phyloP scores from a whole-genome alignment of 305 asterid genomes.

The Solanum hybrid region DNA sequence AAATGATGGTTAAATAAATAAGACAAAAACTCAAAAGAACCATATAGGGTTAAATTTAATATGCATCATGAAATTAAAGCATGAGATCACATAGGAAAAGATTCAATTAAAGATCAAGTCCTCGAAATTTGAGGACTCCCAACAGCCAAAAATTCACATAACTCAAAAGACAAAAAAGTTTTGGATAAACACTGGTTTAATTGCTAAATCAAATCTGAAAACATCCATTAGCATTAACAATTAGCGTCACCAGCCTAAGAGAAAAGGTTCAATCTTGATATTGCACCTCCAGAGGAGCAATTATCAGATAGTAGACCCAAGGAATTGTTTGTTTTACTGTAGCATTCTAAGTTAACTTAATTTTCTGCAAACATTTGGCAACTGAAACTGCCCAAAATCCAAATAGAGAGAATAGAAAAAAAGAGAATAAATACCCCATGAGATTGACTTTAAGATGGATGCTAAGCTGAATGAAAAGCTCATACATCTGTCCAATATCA shows the following conservation, averaged over 20 bases:
- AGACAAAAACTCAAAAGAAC: not conserved
- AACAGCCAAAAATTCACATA: not conserved
- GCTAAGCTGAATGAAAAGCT: constrained; percentile 85
- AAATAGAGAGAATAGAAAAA: not conserved
- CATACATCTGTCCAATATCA: constrained; percentile 90
- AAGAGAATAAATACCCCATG: constrained; percentile 49
- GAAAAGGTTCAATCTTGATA: not conserved
- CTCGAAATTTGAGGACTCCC: not conserved
- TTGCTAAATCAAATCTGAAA: not conserved
- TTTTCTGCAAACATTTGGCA: not conserved
- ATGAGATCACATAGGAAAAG: not conserved
- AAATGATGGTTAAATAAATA: not conserved
- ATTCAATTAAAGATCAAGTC: not conserved
- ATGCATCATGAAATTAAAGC: not conserved
- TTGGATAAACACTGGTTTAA: not conserved
- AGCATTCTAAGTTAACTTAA: not conserved
- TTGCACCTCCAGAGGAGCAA: not conserved
- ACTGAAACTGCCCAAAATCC: not conserved
- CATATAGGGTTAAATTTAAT: not conserved
- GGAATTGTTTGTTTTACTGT: not conserved
- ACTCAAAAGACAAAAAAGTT: not conserved
- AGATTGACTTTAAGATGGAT: constrained; percentile 90
- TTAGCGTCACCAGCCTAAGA: not conserved
- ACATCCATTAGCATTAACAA: not conserved
- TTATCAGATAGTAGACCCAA: not conserved